phyloP scores from a whole-genome alignment of 139 green algal species.

The Chlorella sorokiniana region DNA sequence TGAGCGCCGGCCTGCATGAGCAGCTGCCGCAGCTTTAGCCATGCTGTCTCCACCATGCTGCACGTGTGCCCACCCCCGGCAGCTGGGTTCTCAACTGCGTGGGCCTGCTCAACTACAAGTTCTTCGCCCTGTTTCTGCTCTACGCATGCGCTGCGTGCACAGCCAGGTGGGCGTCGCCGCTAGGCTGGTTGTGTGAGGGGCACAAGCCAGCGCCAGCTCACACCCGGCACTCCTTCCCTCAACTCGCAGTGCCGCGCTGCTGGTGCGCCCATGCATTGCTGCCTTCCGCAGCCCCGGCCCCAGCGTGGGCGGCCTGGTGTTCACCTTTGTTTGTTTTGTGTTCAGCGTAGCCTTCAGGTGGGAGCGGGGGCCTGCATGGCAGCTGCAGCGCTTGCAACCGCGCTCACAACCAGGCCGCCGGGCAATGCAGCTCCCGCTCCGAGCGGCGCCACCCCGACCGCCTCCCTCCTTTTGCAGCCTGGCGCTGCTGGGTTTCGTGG shows the following conservation, averaged over 20 bases:
- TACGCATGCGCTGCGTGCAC: constrained; percentile 67
- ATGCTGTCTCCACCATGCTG: neutral
- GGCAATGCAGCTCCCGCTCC: too few species aligned
- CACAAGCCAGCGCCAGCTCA: neutral
- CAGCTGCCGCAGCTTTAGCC: constrained; percentile 49
- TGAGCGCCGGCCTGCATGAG: neutral
- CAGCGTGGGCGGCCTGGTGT: neutral
- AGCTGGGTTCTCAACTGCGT: constrained; percentile 92
- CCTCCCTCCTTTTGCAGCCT: too few species aligned
- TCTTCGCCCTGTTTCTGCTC: constrained; percentile 92
- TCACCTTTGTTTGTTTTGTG: constrained; percentile 39
- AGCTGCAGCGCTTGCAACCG: too few species aligned
- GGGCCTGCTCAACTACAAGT: constrained; percentile 96
- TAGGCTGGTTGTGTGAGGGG: neutral
- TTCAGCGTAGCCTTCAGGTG: constrained; percentile 16
- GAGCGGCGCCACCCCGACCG: too few species aligned
- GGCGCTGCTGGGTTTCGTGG: constrained; percentile 74
- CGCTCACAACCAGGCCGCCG: too few species aligned
- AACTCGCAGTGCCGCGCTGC: constrained; percentile 31
- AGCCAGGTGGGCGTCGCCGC: constrained; percentile 37
- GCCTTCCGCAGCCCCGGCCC: constrained; percentile 57
- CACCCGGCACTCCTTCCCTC: neutral
- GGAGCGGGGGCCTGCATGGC: neutral
- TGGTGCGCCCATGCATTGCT: constrained; percentile 51
- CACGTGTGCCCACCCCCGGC: neutral